These are phyloP conservation scores for Rhododendron ovatum DNA, from an alignment of 148 eudicot genomes.

Conservation along the genomic window DNA sequence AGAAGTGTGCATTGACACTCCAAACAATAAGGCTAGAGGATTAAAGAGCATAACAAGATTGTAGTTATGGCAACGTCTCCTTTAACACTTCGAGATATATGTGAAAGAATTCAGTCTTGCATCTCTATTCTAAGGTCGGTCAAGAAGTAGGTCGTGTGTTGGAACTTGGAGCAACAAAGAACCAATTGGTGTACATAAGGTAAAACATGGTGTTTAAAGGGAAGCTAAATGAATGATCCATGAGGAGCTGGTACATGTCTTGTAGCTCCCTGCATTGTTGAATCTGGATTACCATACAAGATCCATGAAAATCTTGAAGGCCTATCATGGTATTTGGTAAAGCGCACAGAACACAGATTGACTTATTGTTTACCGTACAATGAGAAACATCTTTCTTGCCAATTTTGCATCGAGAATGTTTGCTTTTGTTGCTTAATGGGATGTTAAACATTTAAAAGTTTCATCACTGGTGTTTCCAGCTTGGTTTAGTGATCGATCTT, in stretches of 20 bases:
- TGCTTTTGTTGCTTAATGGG: background rate
- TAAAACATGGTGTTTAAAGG: background rate
- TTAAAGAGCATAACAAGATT: background rate
- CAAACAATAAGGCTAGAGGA: background rate
- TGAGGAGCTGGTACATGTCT: background rate
- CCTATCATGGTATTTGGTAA: background rate
- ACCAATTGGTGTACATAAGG: background rate
- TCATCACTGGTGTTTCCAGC: conserved; percentile 41
- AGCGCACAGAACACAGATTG: background rate
- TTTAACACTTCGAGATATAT: background rate
- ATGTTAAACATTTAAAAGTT: background rate
- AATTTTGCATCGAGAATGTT: background rate
- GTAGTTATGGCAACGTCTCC: background rate
- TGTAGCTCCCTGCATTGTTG: background rate
- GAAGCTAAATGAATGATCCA: background rate
- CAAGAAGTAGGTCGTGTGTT: background rate
- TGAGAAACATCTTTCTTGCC: background rate
- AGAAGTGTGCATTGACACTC: background rate
- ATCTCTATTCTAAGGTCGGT: background rate
- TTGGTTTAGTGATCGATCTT: conserved; percentile 95
- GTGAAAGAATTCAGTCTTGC: background rate
- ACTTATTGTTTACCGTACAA: background rate
- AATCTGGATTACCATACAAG: background rate
- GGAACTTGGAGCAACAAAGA: background rate
- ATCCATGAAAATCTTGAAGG: background rate